These are phyloP conservation scores for Talaromyces albobiverticillius DNA, from an alignment of 2,329 filamentous ascomycete species.

Conservation along the genomic window DNA sequence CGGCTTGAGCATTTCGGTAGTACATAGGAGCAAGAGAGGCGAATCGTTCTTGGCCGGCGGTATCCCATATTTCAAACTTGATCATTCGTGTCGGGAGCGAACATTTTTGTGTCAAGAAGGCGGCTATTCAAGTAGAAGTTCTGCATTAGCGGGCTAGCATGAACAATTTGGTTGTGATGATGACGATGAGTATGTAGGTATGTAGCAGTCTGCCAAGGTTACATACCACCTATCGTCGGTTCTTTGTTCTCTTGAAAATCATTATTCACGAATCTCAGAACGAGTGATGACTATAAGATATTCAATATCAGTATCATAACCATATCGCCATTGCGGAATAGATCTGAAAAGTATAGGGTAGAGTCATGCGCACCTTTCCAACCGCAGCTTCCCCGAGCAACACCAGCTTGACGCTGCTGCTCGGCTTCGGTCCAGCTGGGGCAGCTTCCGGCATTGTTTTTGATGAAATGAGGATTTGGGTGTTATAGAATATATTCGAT, in stretches of 20 bases:
- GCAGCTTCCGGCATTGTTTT: slow-evolving; percentile 68
- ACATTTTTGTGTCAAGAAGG: slow-evolving; percentile 98
- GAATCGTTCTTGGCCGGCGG: slow-evolving; percentile 95
- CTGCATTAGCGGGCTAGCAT: not conserved
- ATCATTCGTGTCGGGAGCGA: slow-evolving; percentile 82
- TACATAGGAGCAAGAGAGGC: slow-evolving; percentile 98
- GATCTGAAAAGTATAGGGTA: not conserved
- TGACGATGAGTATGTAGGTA: not conserved
- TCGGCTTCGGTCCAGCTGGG: slow-evolving; percentile 69
- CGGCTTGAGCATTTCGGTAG: slow-evolving; percentile 97
- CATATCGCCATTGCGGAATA: not conserved
- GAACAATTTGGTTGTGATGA: not conserved
- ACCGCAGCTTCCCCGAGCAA: slow-evolving; percentile 96
- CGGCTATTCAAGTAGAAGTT: slow-evolving; percentile 56
- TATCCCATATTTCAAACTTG: slow-evolving; percentile 93
- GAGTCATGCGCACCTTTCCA: slow-evolving; percentile 71
- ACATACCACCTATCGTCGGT: slow-evolving; percentile 90
- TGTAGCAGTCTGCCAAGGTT: not conserved
- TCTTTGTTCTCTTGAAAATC: slow-evolving; percentile 99
- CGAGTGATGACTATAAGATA: slow-evolving; percentile 77
- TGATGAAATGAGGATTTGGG: not conserved
- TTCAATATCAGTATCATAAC: slow-evolving; percentile 18
- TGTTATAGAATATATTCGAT: not conserved
- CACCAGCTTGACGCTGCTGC: slow-evolving; percentile 99
- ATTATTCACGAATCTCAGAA: slow-evolving; percentile 98